phyloP scores from a whole-genome alignment of 495 filamentous ascomycete genomes.

The Sporormia fimetaria region DNA sequence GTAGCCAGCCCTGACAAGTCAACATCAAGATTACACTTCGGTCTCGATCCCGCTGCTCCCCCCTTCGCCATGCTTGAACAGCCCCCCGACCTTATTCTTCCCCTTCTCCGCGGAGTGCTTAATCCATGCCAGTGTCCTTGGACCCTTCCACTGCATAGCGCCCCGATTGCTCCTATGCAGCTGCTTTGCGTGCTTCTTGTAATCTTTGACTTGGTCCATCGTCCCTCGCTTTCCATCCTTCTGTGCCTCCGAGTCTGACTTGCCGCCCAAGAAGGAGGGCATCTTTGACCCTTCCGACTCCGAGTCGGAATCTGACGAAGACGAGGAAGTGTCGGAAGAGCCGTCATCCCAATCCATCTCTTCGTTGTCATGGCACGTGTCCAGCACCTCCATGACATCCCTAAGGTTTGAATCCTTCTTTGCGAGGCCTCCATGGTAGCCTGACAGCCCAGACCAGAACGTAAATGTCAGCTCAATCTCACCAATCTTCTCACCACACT shows the following conservation, averaged over 20 bases:
- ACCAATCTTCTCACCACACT: constrained; percentile 41
- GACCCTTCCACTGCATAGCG: constrained; percentile 40
- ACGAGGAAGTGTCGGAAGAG: constrained; percentile 11
- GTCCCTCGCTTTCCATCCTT: constrained; percentile 33
- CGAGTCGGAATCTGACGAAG: constrained; percentile 7
- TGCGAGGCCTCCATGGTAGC: constrained; percentile 44
- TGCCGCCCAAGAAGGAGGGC: constrained; percentile 2
- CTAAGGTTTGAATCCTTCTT: constrained; percentile 40
- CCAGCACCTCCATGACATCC: constrained; percentile 52
- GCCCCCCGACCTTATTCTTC: constrained; percentile 27
- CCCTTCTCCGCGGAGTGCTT: constrained; percentile 33
- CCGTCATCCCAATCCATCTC: constrained; percentile 32
- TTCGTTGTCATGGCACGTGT: constrained; percentile 46
- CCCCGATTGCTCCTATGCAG: constrained; percentile 37
- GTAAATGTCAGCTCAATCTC: constrained; percentile 43
- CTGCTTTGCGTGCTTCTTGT: constrained; percentile 34
- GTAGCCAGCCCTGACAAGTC: too few species aligned
- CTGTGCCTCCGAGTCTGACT: constrained; percentile 15
- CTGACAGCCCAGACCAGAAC: constrained; percentile 48
- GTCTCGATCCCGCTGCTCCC: constrained; percentile 35
- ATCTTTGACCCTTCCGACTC: background rate
- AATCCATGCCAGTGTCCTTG: constrained; percentile 34
- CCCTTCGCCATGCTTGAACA: constrained; percentile 33
- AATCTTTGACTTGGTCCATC: constrained; percentile 34
- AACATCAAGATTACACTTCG: constrained; percentile 33